Evolutionary conservation across 1,139 yeast species (phyloP), one percentile per base, ranked within the genome.

Genomic region (Insectozyma bohioensis): DNA sequence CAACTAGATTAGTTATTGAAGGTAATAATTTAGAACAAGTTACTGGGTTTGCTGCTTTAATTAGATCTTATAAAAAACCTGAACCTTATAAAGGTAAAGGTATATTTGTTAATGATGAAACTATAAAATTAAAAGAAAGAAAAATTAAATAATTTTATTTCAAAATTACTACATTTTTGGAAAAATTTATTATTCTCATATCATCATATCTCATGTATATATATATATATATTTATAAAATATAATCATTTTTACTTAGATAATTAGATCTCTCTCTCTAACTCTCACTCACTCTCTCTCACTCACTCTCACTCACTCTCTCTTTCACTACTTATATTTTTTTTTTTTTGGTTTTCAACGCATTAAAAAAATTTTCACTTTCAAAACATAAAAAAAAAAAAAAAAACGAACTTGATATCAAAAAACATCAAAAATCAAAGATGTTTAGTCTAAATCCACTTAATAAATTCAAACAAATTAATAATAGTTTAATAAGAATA

Each of bases 71-170:
- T 68, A 85, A 87, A 59, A 95, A 95, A 42, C 99, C 99, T 24
- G 99, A 94, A 63, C 97, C 97, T 24, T 94, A 94, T 61, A 94
- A 94, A 64, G 98, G 98, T 55, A 94, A 94, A 62, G 99, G 99
- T 52, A 85, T 94, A 35, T 94, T 84, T 55, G 84, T 94, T 35
- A 86, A 90, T 59, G 84, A 80, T 52, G 97, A 92, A 64, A 88
- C 95, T 34, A 83, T 92, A 57, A 83, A 79, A 58, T 72, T 90
- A 57, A 92, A 92, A 74, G 88, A 84, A 49, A 85, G 85, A 75
- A 90, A 88, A 75, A 85, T 88, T 58, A 92, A 90, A 79, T 90
- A 72, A 12, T 30, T 9, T n/a, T 19, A 5, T 10, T 12, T n/a
- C 13, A 16, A 24, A 9, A 3, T 17, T 11, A 23, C 11, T 8